These are phyloP conservation scores for Chrysosporium keratinophilum DNA, from an alignment of 2,329 filamentous ascomycete genomes.

Conservation along the genomic window DNA sequence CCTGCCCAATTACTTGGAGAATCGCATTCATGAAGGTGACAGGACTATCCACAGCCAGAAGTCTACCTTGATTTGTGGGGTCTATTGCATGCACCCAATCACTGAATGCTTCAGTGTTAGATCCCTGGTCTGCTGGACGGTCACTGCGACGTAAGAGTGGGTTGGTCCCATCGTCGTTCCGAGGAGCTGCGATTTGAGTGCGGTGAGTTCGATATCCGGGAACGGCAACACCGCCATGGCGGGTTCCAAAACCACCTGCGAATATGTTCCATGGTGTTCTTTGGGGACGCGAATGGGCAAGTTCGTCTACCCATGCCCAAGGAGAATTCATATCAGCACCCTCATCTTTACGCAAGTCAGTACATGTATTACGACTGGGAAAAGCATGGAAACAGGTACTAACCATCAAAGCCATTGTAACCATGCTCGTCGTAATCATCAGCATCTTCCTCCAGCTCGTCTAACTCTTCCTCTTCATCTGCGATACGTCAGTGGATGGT, in stretches of 20 bases:
- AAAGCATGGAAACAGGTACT: conserved; percentile 16
- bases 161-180: conserved; percentile 71
- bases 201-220: conserved; percentile 38
- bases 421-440: conserved; percentile 39
- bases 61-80: conserved; percentile 34
- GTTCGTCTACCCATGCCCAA: conserved; percentile 47
- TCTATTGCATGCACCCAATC: conserved; percentile 47
- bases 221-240: conserved; percentile 33
- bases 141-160: conserved; percentile 64
- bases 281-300: conserved; percentile 45
- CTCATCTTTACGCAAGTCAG: conserved; percentile 22
- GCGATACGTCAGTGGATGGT: conserved; percentile 26
- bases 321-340: conserved; percentile 30
- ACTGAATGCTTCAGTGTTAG: conserved; percentile 37
- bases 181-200: conserved; percentile 40
- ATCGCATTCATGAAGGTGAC: conserved; percentile 50
- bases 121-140: conserved; percentile 24
- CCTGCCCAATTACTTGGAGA: conserved; percentile 44
- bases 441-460: conserved; percentile 28
- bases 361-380: conserved; percentile 21
- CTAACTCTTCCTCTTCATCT: conserved; percentile 48
- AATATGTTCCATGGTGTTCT: conserved; percentile 56
- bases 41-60: conserved; percentile 41
- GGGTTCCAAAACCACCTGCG: conserved; percentile 44
- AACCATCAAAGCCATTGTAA: conserved; percentile 31